Conservation (phyloP, 495 filamentous ascomycete species). For the Tuber umbilicatum region DNA sequence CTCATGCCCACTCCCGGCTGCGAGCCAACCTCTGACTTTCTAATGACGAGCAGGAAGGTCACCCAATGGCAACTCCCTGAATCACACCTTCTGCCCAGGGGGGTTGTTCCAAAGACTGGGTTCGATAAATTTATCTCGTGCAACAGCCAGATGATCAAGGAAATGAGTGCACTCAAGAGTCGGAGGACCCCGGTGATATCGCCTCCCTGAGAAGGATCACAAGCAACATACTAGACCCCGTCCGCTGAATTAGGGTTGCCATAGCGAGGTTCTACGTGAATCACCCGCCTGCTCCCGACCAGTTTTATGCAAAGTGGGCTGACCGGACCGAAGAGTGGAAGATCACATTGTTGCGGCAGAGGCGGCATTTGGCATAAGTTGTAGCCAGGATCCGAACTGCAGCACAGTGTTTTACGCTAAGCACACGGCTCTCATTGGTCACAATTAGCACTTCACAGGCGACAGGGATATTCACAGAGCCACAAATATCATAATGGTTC, state of each 20-base stretch:
- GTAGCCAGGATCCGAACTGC: neutral
- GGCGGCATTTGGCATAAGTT: conserved; percentile 26
- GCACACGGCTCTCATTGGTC: conserved; percentile 38
- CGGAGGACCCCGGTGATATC: neutral
- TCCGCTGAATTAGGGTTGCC: conserved; percentile 19
- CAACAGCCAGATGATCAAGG: conserved; percentile 17
- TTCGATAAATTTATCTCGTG: conserved; percentile 13
- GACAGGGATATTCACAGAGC: conserved; percentile 35
- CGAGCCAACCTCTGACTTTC: conserved; percentile 31
- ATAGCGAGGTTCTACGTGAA: conserved; percentile 18
- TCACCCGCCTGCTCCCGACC: conserved; percentile 12
- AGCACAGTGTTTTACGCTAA: conserved; percentile 32
- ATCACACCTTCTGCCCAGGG: conserved; percentile 24
- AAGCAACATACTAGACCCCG: conserved; percentile 13
- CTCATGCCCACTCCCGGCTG: conserved; percentile 31
- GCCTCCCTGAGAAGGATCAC: conserved; percentile 15
- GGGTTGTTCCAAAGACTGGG: conserved; percentile 19
- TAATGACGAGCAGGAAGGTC: conserved; percentile 23
- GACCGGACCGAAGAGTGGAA: conserved; percentile 10
- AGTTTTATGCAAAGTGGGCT: conserved; percentile 26
- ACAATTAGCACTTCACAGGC: conserved; percentile 27
- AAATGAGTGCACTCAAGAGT: neutral
- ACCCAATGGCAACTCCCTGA: conserved; percentile 11
- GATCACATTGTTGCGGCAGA: conserved; percentile 31
- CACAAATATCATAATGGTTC: conserved; percentile 34